phyloP scores from a whole-genome alignment of 345 rosid genomes.

The Theobroma cacao region DNA sequence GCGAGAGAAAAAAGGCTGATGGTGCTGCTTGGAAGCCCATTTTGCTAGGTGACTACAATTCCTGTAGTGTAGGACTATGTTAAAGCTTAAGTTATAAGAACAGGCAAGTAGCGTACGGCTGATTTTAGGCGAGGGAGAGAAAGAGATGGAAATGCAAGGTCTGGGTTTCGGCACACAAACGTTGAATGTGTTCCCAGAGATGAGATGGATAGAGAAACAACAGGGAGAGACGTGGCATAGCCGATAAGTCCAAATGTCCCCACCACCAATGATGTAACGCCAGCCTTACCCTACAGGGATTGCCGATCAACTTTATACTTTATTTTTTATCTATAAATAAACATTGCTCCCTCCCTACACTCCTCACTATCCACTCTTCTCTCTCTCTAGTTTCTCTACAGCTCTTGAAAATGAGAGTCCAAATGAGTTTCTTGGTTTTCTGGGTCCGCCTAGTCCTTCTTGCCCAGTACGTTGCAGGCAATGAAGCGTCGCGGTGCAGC shows the following conservation, averaged over 20 bases:
- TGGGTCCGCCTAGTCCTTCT: neutral
- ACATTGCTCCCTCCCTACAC: neutral
- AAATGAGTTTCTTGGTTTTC: neutral
- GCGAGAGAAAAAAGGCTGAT: slow-evolving; percentile 8
- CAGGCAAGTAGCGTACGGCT: too few species aligned
- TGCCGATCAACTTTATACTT: too few species aligned
- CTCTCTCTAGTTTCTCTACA: neutral
- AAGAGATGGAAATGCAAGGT: too few species aligned
- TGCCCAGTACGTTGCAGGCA: slow-evolving; percentile 8
- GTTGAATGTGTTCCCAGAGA: neutral
- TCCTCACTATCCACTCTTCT: neutral
- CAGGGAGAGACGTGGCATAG: neutral
- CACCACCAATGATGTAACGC: neutral
- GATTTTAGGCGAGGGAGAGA: too few species aligned
- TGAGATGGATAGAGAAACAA: neutral
- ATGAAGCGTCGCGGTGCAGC: slow-evolving; percentile 18
- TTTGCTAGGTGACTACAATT: neutral
- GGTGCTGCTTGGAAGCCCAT: slow-evolving; percentile 29
- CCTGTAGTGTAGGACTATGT: too few species aligned
- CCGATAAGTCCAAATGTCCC: neutral
- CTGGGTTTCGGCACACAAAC: neutral
- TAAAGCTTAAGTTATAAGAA: too few species aligned
- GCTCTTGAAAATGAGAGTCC: slow-evolving; percentile 7
- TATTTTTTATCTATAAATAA: neutral
- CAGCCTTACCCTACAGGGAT: neutral